Evolutionary conservation across 371 early-diverging fungal species (phyloP).

Genomic region (Mucor ambiguus): DNA sequence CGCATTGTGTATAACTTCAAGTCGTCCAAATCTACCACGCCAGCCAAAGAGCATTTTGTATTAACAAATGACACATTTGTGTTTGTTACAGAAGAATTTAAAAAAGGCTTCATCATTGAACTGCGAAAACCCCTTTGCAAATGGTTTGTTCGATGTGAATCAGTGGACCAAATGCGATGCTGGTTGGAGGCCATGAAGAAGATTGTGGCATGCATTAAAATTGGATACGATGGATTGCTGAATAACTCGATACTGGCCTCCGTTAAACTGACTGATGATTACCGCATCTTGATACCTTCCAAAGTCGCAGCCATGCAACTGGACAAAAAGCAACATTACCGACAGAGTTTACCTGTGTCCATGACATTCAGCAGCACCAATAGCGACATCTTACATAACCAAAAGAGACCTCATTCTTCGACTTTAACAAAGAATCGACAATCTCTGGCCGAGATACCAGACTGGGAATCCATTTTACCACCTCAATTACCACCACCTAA

Average conservation of each 20-base stretch:
- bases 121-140: conserved; percentile 42
- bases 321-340: not conserved
- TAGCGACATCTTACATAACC: conserved; percentile 45
- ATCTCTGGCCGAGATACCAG: conserved; percentile 42
- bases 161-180: conserved; percentile 33
- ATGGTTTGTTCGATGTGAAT: conserved; percentile 48
- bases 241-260: conserved; percentile 21
- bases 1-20: conserved; percentile 41
- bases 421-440: conserved; percentile 15
- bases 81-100: conserved; percentile 50
- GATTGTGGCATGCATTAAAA: conserved; percentile 40
- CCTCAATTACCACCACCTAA: conserved; percentile 46
- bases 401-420: conserved; percentile 2
- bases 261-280: conserved; percentile 36
- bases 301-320: not conserved
- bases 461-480: conserved; percentile 42
- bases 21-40: conserved; percentile 35
- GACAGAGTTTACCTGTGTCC: conserved; percentile 16
- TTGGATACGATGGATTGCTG: conserved; percentile 33
- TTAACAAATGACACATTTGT: conserved; percentile 48
- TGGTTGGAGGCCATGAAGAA: conserved; percentile 51
- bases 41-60: conserved; percentile 43
- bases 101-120: conserved; percentile 44
- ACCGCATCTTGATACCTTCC: conserved; percentile 26
- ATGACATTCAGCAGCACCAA: conserved; percentile 19